Conservation (phyloP, 805 yeast species). For the Blastobotrys robertii region DNA sequence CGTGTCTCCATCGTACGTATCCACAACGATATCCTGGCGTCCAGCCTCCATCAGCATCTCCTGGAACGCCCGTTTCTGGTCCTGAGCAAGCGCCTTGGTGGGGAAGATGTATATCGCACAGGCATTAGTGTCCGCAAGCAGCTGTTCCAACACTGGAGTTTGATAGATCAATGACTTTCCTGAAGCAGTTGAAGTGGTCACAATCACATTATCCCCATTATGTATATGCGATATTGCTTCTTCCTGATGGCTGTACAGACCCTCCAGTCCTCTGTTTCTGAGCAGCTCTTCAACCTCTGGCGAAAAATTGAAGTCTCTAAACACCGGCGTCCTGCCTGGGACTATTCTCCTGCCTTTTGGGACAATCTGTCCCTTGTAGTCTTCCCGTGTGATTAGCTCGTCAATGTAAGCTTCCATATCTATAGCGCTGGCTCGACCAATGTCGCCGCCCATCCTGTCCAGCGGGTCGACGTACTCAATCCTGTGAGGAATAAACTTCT, state of each 20-base stretch:
- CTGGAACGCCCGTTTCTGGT: conserved; percentile 75
- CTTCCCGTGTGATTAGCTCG: conserved; percentile 35
- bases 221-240: conserved; percentile 53
- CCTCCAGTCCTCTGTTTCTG: conserved; percentile 31
- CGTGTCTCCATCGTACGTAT: conserved; percentile 94
- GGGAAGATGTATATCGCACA: conserved; percentile 90
- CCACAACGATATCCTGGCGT: conserved; percentile 41
- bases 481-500: conserved; percentile 37
- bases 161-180: conserved; percentile 94
- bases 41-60: conserved; percentile 35
- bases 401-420: conserved; percentile 33
- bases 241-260: conserved; percentile 74
- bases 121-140: conserved; percentile 18
- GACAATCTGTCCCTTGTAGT: conserved; percentile 57
- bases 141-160: conserved; percentile 56
- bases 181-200: conserved; percentile 92
- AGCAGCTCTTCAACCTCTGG: neutral
- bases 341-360: conserved; percentile 37
- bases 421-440: conserved; percentile 36
- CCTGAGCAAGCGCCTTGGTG: conserved; percentile 95
- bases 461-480: conserved; percentile 51
- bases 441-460: conserved; percentile 36
- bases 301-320: conserved; percentile 11
- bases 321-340: conserved; percentile 38
- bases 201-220: conserved; percentile 57